Evolutionary conservation across 139 green algal genomes (phyloP).

Genomic region (Tetradesmus obliquus): DNA sequence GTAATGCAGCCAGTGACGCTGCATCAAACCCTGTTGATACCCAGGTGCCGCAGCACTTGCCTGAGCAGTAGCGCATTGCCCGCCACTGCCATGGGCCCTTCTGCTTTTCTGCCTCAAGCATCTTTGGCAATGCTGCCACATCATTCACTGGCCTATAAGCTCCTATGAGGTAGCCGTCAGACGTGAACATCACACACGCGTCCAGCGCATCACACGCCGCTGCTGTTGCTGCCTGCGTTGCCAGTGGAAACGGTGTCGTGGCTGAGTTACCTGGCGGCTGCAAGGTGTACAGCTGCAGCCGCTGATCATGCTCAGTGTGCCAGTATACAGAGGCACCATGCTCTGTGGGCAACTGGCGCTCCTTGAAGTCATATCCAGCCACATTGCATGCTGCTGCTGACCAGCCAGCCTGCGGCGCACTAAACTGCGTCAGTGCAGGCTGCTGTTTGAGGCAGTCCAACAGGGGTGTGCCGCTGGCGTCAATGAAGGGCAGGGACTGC

Average conservation of each 20-base stretch:
- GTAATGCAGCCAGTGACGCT: neutral
- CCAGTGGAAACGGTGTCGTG: neutral
- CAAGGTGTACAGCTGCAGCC: neutral
- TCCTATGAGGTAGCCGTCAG: neutral
- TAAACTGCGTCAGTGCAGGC: neutral
- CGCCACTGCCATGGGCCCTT: neutral
- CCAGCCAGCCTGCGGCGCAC: neutral
- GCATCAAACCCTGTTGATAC: neutral
- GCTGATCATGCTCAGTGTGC: too few species aligned
- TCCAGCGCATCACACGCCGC: neutral
- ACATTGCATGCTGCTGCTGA: neutral
- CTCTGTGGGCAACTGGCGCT: neutral
- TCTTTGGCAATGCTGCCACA: too few species aligned
- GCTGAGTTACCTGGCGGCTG: neutral
- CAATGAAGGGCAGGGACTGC: neutral
- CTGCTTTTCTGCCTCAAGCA: neutral
- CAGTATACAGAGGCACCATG: too few species aligned
- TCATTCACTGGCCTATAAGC: neutral
- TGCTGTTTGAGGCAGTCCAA: neutral
- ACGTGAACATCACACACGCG: neutral
- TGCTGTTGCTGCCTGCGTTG: neutral
- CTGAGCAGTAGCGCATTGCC: neutral
- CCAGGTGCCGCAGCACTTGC: neutral
- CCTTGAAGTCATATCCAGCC: neutral
- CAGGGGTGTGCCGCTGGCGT: neutral